A percentile compares a stretch with the other conserved stretches of the same genome.
Evolutionary conservation across 257 asterid genomes (phyloP).

Genomic region (Capsicum chinense): DNA sequence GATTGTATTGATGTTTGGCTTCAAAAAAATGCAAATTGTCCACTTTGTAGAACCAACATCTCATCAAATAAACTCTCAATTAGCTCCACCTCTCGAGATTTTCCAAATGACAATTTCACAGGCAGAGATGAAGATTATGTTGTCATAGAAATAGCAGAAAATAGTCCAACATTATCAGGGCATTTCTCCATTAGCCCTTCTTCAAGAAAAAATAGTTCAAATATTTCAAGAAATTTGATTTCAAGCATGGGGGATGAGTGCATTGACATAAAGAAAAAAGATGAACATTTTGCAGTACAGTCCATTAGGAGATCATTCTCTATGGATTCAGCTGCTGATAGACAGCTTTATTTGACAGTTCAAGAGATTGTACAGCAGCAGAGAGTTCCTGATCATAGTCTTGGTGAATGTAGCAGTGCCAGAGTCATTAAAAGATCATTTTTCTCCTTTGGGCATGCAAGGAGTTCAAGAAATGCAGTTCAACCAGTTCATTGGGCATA

Average conservation of each 20-base stretch:
- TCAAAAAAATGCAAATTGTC: constrained; percentile 82
- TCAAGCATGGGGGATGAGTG: constrained; percentile 82
- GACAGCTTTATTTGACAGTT: constrained; percentile 63
- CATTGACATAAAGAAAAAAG: constrained; percentile 58
- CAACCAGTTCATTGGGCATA: constrained; percentile 48
- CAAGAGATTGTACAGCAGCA: constrained; percentile 53
- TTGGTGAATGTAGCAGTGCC: constrained; percentile 51
- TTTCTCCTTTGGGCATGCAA: constrained; percentile 78
- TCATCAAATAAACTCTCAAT: constrained; percentile 40
- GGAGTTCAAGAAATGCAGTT: constrained; percentile 71
- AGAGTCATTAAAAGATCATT: constrained; percentile 59
- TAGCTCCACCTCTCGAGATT: not conserved
- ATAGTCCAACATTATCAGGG: constrained; percentile 34
- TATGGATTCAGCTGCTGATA: constrained; percentile 80
- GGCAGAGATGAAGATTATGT: constrained; percentile 68
- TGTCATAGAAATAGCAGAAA: constrained; percentile 65
- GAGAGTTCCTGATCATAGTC: constrained; percentile 36
- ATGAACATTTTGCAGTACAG: constrained; percentile 57
- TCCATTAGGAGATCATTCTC: constrained; percentile 82
- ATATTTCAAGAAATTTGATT: not conserved
- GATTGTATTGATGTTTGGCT: constrained; percentile 62
- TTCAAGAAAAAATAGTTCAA: constrained; percentile 31
- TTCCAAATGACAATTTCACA: constrained; percentile 29
- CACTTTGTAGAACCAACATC: constrained; percentile 40
- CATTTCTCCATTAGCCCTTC: constrained; percentile 39